Percentiles rank a stretch among this genome's conserved stretches.
Evolutionary conservation across 2,329 filamentous ascomycete genomes (phyloP).

Genomic region (Fusarium fracticaudum): DNA sequence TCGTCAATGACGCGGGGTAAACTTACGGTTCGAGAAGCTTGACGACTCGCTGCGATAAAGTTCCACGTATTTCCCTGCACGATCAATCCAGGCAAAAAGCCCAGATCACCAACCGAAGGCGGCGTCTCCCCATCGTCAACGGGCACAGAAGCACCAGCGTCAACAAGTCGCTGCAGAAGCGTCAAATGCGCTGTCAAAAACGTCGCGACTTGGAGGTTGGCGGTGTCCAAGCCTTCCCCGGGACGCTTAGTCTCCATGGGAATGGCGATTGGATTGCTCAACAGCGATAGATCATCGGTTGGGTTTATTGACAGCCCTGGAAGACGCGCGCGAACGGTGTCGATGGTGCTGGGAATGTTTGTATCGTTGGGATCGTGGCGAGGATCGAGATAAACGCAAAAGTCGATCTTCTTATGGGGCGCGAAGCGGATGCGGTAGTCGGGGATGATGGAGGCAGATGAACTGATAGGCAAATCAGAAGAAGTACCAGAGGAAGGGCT

Average conservation of each 20-base stretch:
- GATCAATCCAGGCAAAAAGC: slow-evolving; percentile 2
- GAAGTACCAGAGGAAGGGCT: accelerated
- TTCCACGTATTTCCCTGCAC: slow-evolving; percentile 6
- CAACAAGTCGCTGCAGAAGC: neutral
- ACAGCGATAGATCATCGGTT: neutral
- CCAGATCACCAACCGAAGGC: neutral
- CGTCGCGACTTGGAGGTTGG: neutral
- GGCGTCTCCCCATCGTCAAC: neutral
- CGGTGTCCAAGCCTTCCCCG: neutral
- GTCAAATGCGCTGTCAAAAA: neutral
- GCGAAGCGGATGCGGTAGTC: neutral
- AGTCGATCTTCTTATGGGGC: slow-evolving; percentile 17
- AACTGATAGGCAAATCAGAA: neutral
- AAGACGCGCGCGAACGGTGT: neutral
- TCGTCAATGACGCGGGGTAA: neutral
- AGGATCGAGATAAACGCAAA: neutral
- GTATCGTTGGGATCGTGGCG: neutral
- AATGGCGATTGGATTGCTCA: slow-evolving; percentile 1
- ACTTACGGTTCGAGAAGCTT: neutral
- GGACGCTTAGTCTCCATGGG: slow-evolving; percentile 22
- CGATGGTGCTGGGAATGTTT: neutral
- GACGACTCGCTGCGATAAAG: neutral
- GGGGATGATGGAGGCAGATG: neutral
- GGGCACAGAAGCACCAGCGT: neutral
- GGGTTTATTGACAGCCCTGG: neutral